Evolutionary conservation across 176 grass and related monocot species (phyloP), one percentile per base, ranked within the genome.

Genomic region (Thalia dealbata): DNA sequence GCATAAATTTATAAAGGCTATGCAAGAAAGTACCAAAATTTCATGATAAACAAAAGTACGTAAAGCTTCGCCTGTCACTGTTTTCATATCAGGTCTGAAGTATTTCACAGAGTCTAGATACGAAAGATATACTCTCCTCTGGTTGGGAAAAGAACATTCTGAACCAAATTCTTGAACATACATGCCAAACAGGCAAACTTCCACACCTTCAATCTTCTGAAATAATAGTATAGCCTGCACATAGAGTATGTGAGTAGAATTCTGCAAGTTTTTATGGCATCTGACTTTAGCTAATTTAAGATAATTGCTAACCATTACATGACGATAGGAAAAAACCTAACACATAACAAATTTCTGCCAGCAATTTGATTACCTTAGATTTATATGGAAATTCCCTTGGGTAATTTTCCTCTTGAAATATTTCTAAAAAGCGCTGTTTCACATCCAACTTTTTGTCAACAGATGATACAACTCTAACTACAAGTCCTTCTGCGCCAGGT

Each of bases 161-260:
- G 88, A 87, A 78, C 95, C 90, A 84, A 99, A 99, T 84, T 99
- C 95, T 88, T 99, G 95, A 73, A 99, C 95, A 81, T 99, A 99
- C 95, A 99, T 99, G 70, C 95, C 95, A 81, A 99, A 99, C 59
- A 99, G 75, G 77, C 90, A 99, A 60, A 99, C 95, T 90, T 99
- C 95, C 60, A 99, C 95, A 26, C 95, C 95, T 90, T 99, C 95
- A 74, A 99, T 99, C 87, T 87, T 99, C 82, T 99, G 95, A 81
- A 99, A 99, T 70, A 99, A 83, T 70, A 99, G 84, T 75, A 99
- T 76, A 72, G 95, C 95, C 95, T 99, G 81, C 48, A 85, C 80
- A 82, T 79, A 80, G 64, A 26, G 22, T 46, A 7, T 48, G 38
- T 11, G 19, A 24, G 14, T 48, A 58, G 24, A 61, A 61, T 61